Evolutionary conservation across 2,329 filamentous ascomycete species (phyloP).

Genomic region (Penicillium polonicum): DNA sequence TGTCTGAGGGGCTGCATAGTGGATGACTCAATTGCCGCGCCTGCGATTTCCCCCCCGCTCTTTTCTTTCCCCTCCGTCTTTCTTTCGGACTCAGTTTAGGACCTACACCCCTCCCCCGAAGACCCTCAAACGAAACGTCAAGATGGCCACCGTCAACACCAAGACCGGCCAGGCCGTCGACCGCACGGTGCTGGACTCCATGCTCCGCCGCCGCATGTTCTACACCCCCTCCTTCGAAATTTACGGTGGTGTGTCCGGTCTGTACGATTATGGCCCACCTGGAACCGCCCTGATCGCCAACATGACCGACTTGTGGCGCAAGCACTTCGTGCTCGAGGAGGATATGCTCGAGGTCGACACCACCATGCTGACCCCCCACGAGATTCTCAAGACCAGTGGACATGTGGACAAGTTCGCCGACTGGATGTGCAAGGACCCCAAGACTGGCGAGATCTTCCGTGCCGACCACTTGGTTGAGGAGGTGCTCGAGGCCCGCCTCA

Average conservation of each 20-base stretch:
- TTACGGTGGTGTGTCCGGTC: constrained; percentile 82
- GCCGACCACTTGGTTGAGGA: constrained; percentile 97
- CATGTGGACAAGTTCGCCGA: constrained; percentile 98
- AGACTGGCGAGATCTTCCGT: constrained; percentile 93
- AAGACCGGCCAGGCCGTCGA: constrained; percentile 89
- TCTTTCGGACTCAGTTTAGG: constrained; percentile 34
- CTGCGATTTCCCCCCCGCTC: constrained; percentile 33
- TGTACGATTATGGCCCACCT: constrained; percentile 91
- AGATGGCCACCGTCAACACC: constrained; percentile 67
- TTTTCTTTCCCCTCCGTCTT: constrained; percentile 38
- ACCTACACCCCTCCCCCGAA: constrained; percentile 42
- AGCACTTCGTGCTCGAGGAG: constrained; percentile 90
- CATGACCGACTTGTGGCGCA: constrained; percentile 84
- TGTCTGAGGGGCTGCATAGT: constrained; percentile 27
- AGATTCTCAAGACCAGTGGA: constrained; percentile 91
- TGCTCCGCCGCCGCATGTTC: constrained; percentile 86
- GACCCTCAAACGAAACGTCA: constrained; percentile 37
- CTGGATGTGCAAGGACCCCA: constrained; percentile 99
- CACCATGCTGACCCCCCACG: constrained; percentile 87
- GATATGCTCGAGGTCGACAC: constrained; percentile 96
- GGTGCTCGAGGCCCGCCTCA: constrained; percentile 80
- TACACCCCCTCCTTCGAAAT: constrained; percentile 96
- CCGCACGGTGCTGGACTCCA: constrained; percentile 73
- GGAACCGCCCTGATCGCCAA: constrained; percentile 84
- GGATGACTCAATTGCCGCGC: constrained; percentile 43